Percentiles rank a stretch among this genome's conserved stretches.
Conservation (phyloP, 129 eudicot genomes). For the Flaveria bidentis region DNA sequence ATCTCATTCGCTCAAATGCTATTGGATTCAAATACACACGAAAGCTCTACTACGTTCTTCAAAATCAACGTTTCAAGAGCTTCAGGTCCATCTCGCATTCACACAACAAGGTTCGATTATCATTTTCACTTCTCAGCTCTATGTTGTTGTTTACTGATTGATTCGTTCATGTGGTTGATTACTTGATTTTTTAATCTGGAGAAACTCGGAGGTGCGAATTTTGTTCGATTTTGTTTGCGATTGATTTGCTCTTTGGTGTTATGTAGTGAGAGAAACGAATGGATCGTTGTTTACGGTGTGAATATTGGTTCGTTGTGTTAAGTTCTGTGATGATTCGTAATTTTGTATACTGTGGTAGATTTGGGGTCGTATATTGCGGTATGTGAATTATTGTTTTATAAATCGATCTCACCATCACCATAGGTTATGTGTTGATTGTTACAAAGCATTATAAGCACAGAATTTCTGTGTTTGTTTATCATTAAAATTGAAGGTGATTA, state of each 20-base stretch:
- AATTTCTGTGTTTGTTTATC: neutral
- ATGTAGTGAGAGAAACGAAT: too few relatives aligned
- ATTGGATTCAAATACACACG: conserved; percentile 61
- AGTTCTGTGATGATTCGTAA: too few relatives aligned
- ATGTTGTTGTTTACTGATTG: neutral
- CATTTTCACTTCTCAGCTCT: too few relatives aligned
- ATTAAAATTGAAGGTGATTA: neutral
- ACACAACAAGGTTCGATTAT: conserved; percentile 40
- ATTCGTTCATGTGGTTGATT: too few relatives aligned
- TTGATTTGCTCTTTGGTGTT: neutral
- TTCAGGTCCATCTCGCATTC: conserved; percentile 55
- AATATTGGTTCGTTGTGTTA: neutral
- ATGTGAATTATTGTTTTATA: too few relatives aligned
- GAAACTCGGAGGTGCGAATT: too few relatives aligned
- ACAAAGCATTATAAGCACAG: neutral
- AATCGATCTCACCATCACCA: too few relatives aligned
- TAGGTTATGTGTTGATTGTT: too few relatives aligned
- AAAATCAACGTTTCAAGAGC: conserved; percentile 51
- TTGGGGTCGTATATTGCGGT: too few relatives aligned
- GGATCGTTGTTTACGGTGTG: neutral
- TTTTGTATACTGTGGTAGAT: too few relatives aligned
- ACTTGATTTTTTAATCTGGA: too few relatives aligned
- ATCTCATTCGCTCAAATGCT: conserved; percentile 58
- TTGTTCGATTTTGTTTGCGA: neutral
- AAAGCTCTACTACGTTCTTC: conserved; percentile 65